Percentiles rank a stretch among this genome's conserved stretches.
Evolutionary conservation across 2,329 filamentous ascomycete species (phyloP).

Genomic region (Talaromyces albobiverticillius): DNA sequence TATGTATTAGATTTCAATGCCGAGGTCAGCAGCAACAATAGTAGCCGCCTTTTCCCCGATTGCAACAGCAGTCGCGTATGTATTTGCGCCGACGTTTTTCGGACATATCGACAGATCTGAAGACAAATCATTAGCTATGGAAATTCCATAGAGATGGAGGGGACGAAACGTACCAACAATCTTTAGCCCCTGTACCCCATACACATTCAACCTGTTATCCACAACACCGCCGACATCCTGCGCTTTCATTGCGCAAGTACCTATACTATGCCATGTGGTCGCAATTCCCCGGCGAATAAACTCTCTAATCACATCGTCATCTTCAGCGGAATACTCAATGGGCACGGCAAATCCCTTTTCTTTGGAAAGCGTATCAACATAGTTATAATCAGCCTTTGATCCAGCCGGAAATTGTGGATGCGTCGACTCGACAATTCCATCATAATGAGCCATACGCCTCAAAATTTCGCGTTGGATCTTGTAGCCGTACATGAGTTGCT

Average conservation of each 20-base stretch:
- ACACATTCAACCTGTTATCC: slow-evolving; percentile 15
- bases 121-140: background rate
- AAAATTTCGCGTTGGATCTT: background rate
- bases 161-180: slow-evolving; percentile 23
- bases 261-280: slow-evolving; percentile 20
- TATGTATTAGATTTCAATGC: slow-evolving; percentile 8
- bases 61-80: slow-evolving; percentile 45
- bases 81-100: slow-evolving; percentile 43
- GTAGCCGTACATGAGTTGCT: background rate
- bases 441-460: background rate
- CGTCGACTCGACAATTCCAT: background rate
- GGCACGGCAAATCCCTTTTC: background rate
- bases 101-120: slow-evolving; percentile 27
- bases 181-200: slow-evolving; percentile 19
- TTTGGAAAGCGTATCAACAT: background rate
- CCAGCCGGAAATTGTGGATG: background rate
- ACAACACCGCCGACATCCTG: slow-evolving; percentile 15
- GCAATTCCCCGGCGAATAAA: slow-evolving; percentile 11
- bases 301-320: slow-evolving; percentile 12
- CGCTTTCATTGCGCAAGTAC: background rate
- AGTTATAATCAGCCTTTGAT: background rate
- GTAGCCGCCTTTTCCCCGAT: slow-evolving; percentile 44
- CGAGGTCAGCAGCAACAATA: slow-evolving; percentile 30
- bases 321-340: background rate
- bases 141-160: slow-evolving; percentile 9